phyloP scores from a whole-genome alignment of 495 filamentous ascomycete genomes.

The Penicillium coprophilum region DNA sequence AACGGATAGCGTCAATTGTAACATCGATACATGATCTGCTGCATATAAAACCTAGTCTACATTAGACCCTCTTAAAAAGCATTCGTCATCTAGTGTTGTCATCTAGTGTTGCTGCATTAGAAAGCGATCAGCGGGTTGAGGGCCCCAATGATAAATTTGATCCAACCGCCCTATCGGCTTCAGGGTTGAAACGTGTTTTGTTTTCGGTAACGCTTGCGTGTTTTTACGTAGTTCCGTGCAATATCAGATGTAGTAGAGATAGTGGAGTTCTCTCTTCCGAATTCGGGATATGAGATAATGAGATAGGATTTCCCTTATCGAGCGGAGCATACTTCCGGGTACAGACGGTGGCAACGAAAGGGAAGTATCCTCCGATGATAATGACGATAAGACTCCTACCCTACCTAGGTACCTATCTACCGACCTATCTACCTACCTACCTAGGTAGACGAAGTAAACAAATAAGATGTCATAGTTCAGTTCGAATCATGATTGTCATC shows the following conservation, averaged over 20 bases:
- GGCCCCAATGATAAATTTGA: background rate
- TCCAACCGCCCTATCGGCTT: background rate
- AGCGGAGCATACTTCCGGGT: background rate
- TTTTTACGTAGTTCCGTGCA: background rate
- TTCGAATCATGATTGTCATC: background rate
- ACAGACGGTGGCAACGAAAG: background rate
- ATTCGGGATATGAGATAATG: background rate
- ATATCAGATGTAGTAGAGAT: background rate
- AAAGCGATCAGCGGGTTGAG: background rate
- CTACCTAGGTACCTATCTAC: too few species aligned
- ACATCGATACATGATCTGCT: background rate
- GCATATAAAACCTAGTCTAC: background rate
- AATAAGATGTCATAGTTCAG: conserved; percentile 1
- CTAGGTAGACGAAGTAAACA: too few species aligned
- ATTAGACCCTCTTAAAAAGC: background rate
- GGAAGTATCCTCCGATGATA: conserved; percentile 13
- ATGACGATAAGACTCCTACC: background rate
- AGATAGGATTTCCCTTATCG: conserved; percentile 11
- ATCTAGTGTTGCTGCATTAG: background rate
- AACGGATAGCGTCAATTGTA: background rate
- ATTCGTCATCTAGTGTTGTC: conserved; percentile 8
- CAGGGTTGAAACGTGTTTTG: conserved; percentile 7
- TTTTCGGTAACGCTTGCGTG: background rate
- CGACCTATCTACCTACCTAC: too few species aligned
- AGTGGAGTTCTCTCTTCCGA: conserved; percentile 3